A percentile compares a stretch with the other conserved stretches of the same genome.
Conservation (phyloP, 345 rosid species). For the Physaria fendleri region DNA sequence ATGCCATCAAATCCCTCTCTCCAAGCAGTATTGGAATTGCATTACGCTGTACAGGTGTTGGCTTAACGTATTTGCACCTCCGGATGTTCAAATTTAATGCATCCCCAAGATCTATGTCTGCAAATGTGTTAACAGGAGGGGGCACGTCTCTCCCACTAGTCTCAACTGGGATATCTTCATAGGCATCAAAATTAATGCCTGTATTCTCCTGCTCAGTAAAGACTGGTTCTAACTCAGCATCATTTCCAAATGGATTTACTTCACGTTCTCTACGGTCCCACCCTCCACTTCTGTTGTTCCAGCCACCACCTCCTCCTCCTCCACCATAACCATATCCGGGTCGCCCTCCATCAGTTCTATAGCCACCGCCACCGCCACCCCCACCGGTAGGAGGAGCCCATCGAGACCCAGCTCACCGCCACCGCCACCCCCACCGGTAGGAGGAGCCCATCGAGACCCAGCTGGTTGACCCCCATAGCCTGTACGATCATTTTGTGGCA, state of each 20-base stretch:
- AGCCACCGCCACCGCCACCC: conserved; percentile 35
- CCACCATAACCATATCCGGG: conserved; percentile 26
- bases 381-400: conserved; percentile 46
- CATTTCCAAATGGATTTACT: conserved; percentile 85
- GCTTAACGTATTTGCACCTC: conserved; percentile 96
- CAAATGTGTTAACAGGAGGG: conserved; percentile 85
- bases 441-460: conserved; percentile 55
- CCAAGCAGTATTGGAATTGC: conserved; percentile 81
- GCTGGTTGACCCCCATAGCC: conserved; percentile 40
- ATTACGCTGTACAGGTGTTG: conserved; percentile 93
- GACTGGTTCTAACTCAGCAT: conserved; percentile 40
- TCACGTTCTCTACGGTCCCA: conserved; percentile 81
- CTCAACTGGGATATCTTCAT: conserved; percentile 97
- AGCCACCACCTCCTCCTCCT: conserved; percentile 48
- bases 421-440: conserved; percentile 36
- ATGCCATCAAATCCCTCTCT: conserved; percentile 96
- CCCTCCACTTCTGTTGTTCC: conserved; percentile 61
- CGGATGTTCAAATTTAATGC: conserved; percentile 75
- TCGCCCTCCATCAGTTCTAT: conserved; percentile 27
- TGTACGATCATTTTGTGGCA: conserved; percentile 38
- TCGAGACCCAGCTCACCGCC: conserved; percentile 41
- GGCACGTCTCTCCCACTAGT: conserved; percentile 95
- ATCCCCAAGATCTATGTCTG: conserved; percentile 90
- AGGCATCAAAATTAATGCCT: conserved; percentile 93
- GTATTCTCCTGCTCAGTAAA: conserved; percentile 61